Conservation (phyloP, 2,329 filamentous ascomycete species). For the Aspergillus carbonarius region DNA sequence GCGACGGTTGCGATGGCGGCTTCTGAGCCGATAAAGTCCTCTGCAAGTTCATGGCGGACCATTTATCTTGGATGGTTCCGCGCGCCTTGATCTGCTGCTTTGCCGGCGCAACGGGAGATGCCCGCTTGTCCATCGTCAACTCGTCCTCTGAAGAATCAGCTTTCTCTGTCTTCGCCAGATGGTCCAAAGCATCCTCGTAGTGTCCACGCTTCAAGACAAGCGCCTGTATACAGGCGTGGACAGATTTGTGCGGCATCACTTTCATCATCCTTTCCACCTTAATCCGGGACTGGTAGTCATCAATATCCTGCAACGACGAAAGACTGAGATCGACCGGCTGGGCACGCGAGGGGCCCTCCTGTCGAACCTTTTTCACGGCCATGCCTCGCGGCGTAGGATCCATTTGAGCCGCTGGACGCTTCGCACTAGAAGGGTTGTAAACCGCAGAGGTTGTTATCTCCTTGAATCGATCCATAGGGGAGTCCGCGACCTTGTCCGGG, state of each 20-base stretch:
- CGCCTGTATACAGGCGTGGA: conserved; percentile 51
- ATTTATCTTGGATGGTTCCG: conserved; percentile 60
- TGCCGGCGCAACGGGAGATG: conserved; percentile 30
- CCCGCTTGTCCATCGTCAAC: conserved; percentile 27
- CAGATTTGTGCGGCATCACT: conserved; percentile 49
- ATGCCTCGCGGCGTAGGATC: conserved; percentile 40
- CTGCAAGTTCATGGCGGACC: conserved; percentile 48
- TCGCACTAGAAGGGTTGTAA: conserved; percentile 41
- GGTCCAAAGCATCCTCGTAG: conserved; percentile 55
- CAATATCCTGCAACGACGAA: conserved; percentile 50
- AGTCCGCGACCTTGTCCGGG: conserved; percentile 43
- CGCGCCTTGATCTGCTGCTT: conserved; percentile 57
- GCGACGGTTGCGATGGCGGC: conserved; percentile 6
- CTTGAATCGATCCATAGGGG: conserved; percentile 43
- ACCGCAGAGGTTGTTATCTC: conserved; percentile 45
- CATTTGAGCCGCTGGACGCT: conserved; percentile 46
- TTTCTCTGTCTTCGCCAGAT: conserved; percentile 43
- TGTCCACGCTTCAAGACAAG: conserved; percentile 53
- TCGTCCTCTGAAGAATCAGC: conserved; percentile 44
- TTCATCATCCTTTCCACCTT: conserved; percentile 55
- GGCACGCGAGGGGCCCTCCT: conserved; percentile 48
- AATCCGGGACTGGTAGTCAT: conserved; percentile 48
- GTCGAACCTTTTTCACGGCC: conserved; percentile 41
- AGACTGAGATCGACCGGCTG: conserved; percentile 42
- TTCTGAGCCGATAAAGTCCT: conserved; percentile 28